Evolutionary conservation across 306 rosid species (phyloP).

Genomic region (Vachellia collinsii): DNA sequence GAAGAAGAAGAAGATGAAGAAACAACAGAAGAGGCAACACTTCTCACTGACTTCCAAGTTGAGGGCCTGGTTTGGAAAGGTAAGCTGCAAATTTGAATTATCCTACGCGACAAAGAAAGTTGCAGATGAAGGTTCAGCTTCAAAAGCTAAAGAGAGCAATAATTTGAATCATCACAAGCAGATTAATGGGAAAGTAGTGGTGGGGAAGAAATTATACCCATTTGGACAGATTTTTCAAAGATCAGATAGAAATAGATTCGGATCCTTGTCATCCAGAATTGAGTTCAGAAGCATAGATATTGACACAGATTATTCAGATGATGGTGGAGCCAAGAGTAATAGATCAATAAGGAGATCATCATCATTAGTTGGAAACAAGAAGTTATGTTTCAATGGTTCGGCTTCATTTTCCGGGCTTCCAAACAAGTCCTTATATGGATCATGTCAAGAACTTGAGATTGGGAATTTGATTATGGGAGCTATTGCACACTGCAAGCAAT

Average conservation of each 20-base stretch:
- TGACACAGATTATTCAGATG: neutral
- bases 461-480: conserved; percentile 92
- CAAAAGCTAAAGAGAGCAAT: conserved; percentile 55
- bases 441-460: conserved; percentile 55
- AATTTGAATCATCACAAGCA: conserved; percentile 32
- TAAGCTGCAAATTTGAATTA: conserved; percentile 71
- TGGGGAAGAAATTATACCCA: conserved; percentile 51
- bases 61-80: conserved; percentile 80
- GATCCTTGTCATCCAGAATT: conserved; percentile 33
- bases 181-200: conserved; percentile 29
- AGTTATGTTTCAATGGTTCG: conserved; percentile 42
- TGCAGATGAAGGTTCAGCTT: conserved; percentile 71
- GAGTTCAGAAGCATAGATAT: conserved; percentile 48
- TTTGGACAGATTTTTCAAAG: conserved; percentile 64
- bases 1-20: conserved; percentile 54
- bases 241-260: conserved; percentile 48
- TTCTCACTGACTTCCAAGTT: conserved; percentile 73
- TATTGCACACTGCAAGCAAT: conserved; percentile 95
- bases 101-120: conserved; percentile 57
- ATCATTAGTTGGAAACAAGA: conserved; percentile 23
- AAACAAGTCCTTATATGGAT: conserved; percentile 46
- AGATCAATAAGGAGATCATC: neutral
- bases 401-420: conserved; percentile 61
- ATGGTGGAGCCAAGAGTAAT: neutral
- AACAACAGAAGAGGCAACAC: conserved; percentile 49